Evolutionary conservation across 1,284 basidiomycete species (phyloP).

Genomic region (Hypsizygus ulmarius): DNA sequence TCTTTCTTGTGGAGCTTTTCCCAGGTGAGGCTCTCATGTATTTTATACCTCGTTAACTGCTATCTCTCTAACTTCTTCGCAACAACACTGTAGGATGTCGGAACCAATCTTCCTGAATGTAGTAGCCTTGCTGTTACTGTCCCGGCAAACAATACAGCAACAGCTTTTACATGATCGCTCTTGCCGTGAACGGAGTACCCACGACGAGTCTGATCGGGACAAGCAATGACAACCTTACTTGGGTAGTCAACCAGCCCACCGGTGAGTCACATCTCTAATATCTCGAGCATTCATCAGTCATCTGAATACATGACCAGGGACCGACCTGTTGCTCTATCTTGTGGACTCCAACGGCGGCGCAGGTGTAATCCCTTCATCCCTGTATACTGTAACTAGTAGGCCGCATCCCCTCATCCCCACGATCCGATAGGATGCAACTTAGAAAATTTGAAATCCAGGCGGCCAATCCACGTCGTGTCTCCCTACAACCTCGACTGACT

Average conservation of each 20-base stretch:
- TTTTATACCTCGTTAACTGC: too few species aligned
- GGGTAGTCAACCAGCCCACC: slow-evolving; percentile 41
- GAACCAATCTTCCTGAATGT: slow-evolving; percentile 6
- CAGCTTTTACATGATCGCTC: slow-evolving; percentile 49
- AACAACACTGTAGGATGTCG: not conserved
- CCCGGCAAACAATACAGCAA: not conserved
- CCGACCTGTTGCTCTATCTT: slow-evolving; percentile 40
- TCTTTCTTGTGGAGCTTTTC: too few species aligned
- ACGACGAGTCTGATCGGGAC: slow-evolving; percentile 39
- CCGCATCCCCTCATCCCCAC: not conserved
- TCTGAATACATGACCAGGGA: slow-evolving; percentile 28
- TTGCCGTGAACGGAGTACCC: slow-evolving; percentile 39
- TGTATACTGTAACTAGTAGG: slow-evolving; percentile 37
- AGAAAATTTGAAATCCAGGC: slow-evolving; percentile 22
- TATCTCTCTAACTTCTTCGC: too few species aligned
- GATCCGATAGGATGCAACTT: slow-evolving; percentile 3
- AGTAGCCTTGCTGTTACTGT: not conserved
- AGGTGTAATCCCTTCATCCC: slow-evolving; percentile 35
- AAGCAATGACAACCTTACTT: slow-evolving; percentile 36
- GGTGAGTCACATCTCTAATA: slow-evolving; percentile 33
- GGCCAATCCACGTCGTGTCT: slow-evolving; percentile 39
- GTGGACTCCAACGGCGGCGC: slow-evolving; percentile 43
- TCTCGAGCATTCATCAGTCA: not conserved
- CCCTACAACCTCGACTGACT: slow-evolving; percentile 27
- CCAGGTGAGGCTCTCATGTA: too few species aligned